Base-by-base conservation (phyloP, 441 rosid genomes). In the Breynia disticha region DNA sequence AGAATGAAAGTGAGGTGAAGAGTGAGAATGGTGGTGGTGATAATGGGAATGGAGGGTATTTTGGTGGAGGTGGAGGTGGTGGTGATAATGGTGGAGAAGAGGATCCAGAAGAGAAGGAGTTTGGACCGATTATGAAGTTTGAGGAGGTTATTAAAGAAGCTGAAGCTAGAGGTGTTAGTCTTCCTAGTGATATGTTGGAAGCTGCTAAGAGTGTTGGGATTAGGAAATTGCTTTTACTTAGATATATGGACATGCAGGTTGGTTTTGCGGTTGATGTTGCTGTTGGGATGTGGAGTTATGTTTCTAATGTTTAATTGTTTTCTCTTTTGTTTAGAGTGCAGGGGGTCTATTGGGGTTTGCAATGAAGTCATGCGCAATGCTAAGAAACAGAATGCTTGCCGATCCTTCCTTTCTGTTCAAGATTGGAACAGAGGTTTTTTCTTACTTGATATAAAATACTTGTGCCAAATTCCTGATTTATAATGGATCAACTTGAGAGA, bases 391-490 rank as follows among this genome's bases (percentile, higher is more conserved):
- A 67, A 82, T 91, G 97, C 62, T 87, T 74, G 97, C 94, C 17
- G 98, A 91, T 74, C 95, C 97, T 16, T 88, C 98, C 46, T 88
- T 91, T 64, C 95, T 91, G 56, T 91, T 91, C 73, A 88, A 91
- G 72, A 77, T 91, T 64, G 97, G 94, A 56, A 77, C 86, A 16
- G 96, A 87, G 98, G 98, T 87, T 60, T 67, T 57, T 62, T 52
- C 45, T 24, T 39, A 16, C 46, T 19, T 18, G 1, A 28, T 28
- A 28, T 9, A 9, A 4, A 28, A 4, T 28, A 28, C 8, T 28
- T 28, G 35, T 28, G 35, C 3, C 35, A 28, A n/a, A 28, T 28
- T 28, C 35, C 4, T 1, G 35, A 28, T 28, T 9, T 28, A 39
- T 35, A 51, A 87, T 69, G 94, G 82, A 57, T 67, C 84, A 2